These are phyloP conservation scores for Colletotrichum sp. DNA, from an alignment of 2,329 filamentous ascomycete genomes.

Conservation along the genomic window DNA sequence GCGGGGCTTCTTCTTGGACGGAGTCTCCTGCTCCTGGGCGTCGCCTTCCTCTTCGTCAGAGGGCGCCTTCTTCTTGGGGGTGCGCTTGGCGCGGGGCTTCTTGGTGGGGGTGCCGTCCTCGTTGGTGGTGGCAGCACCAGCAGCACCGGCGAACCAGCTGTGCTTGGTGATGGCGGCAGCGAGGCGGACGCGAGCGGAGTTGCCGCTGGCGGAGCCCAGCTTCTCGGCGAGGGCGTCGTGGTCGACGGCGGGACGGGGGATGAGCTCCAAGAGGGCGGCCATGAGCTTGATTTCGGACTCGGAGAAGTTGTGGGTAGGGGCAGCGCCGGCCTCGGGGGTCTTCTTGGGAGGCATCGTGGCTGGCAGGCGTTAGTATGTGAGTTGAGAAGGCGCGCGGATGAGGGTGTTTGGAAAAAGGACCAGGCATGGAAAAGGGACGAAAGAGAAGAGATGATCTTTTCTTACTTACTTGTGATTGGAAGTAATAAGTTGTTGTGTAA, in stretches of 20 bases:
- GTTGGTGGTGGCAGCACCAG: background rate
- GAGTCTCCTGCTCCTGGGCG: background rate
- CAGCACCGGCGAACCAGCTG: background rate
- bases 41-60: background rate
- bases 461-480: background rate
- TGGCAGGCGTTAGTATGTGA: background rate
- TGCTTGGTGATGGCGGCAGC: background rate
- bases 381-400: no score
- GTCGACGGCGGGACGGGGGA: no score
- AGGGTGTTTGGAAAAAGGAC: no score
- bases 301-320: no score
- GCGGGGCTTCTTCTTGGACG: conserved; percentile 8
- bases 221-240: no score
- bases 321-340: background rate
- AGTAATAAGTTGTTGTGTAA: background rate
- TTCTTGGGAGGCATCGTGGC: conserved; percentile 9
- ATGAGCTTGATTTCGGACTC: no score
- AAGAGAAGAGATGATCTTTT: no score
- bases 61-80: conserved; percentile 11
- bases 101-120: background rate
- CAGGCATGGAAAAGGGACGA: no score
- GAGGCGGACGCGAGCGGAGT: no score
- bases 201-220: no score
- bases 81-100: background rate
- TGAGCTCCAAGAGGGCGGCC: no score